Evolutionary conservation across 2,329 filamentous ascomycete genomes (phyloP), one percentile per base, ranked within the genome.

Genomic region (Penicillium psychrosexuale): DNA sequence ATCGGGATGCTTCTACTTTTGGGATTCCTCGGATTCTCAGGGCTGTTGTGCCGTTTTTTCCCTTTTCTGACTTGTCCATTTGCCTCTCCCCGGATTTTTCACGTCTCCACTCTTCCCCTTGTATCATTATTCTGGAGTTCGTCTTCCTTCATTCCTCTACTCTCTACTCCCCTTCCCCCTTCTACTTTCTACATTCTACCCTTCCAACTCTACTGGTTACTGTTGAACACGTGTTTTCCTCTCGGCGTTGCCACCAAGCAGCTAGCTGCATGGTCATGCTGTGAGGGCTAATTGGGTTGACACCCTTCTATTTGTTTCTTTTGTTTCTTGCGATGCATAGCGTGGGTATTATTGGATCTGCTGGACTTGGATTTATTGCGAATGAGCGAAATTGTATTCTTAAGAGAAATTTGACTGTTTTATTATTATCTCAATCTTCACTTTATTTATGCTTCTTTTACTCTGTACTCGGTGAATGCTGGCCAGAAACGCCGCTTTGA

Each of bases 261-360:
- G 61, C 38, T 34, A 43, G 47, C 54, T 63, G 59, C 61, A 59
- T 49, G 42, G 37, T 47, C 44, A 51, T 51, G 48, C 49, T 51
- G 36, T 33, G 39, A 15, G 8, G 31, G 30, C 47, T 44, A 49
- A 37, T 38, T 51, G 48, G 31, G 24, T 43, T 27, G 22, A 46
- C 12, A 31, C 36, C 48, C 37, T 39, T 33, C 7, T 15, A n/a
- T 46, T 47, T 55, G 15, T 51, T 53, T 56, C 15, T 46, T 53
- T 47, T 49, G 8, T 42, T 55, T 55, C 34, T 42, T 49, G 51
- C 51, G 42, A 61, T 64, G 69, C 68, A 69, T 71, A 70, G 69
- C 67, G 69, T 70, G 66, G 66, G 61, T 60, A 53, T 54, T 60
- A 44, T 47, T 46, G 54, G 53, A 58, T 62, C 37, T 49, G 37